These are phyloP conservation scores for Pseudodiploospora longispora DNA, from an alignment of 2,329 filamentous ascomycete species.

Conservation along the genomic window DNA sequence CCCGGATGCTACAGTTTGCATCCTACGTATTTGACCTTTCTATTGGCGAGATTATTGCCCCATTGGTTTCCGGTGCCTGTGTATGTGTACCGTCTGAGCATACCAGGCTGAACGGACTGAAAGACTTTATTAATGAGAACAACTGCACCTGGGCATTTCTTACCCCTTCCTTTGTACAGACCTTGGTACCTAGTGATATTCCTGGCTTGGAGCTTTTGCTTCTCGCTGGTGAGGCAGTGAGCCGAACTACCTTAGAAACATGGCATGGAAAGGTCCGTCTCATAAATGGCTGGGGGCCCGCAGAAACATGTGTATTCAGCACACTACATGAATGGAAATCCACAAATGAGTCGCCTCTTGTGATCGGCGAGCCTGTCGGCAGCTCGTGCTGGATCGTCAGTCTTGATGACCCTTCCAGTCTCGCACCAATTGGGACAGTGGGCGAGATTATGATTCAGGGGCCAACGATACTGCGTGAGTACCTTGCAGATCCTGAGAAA, in stretches of 20 bases:
- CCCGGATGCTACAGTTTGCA: slow-evolving; percentile 8
- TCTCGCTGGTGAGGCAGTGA: slow-evolving; percentile 7
- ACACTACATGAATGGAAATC: slow-evolving; percentile 3
- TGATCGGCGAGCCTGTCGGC: slow-evolving; percentile 2
- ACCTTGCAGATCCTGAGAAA: slow-evolving; percentile 1
- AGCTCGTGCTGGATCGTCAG: slow-evolving; percentile 9
- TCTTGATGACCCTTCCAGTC: background rate
- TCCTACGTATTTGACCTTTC: slow-evolving; percentile 8
- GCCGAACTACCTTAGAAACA: slow-evolving; percentile 5
- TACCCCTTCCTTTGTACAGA: slow-evolving; percentile 6
- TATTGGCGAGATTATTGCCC: slow-evolving; percentile 5
- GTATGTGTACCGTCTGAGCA: slow-evolving; percentile 10
- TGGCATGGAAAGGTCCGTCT: slow-evolving; percentile 8
- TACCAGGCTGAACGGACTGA: slow-evolving; percentile 2
- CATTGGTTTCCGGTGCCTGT: slow-evolving; percentile 6
- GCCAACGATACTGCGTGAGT: slow-evolving; percentile 3
- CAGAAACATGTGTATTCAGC: slow-evolving; percentile 5
- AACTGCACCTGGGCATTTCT: slow-evolving; percentile 7
- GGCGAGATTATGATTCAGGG: slow-evolving; percentile 4
- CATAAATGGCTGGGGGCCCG: slow-evolving; percentile 6
- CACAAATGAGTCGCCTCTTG: background rate
- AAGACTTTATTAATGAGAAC: background rate
- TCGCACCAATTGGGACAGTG: slow-evolving; percentile 2
- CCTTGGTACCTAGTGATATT: slow-evolving; percentile 12
- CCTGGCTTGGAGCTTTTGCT: slow-evolving; percentile 6